Evolutionary conservation across 1,284 basidiomycete species (phyloP).

Genomic region (Pterulicium gracile): DNA sequence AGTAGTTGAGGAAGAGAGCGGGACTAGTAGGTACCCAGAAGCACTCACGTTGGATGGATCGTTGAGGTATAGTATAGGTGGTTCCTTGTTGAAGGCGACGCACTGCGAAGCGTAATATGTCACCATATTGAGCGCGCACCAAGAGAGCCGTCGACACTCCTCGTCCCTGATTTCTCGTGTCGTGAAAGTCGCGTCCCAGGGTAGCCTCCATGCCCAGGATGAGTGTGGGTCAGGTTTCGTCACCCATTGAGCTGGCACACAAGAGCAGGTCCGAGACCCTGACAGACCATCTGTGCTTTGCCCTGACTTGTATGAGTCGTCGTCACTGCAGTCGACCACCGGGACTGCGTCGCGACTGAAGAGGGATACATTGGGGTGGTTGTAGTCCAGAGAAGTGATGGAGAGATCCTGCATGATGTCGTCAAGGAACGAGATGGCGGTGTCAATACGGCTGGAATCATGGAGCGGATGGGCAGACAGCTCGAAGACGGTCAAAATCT

Average conservation of each 20-base stretch:
- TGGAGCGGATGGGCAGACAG: conserved; percentile 59
- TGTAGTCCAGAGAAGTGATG: conserved; percentile 45
- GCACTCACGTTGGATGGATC: conserved; percentile 57
- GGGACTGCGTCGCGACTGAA: conserved; percentile 41
- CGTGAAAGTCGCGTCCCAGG: conserved; percentile 51
- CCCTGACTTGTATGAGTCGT: conserved; percentile 16
- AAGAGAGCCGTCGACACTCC: conserved; percentile 60
- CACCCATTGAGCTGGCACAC: conserved; percentile 30
- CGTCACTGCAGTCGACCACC: conserved; percentile 19
- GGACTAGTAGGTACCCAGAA: no score
- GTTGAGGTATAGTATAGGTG: conserved; percentile 42
- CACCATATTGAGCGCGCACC: conserved; percentile 58
- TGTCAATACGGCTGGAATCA: conserved; percentile 38
- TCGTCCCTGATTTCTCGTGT: conserved; percentile 46
- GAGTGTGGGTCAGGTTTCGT: conserved; percentile 27
- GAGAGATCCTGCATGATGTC: conserved; percentile 43
- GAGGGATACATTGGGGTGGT: conserved; percentile 39
- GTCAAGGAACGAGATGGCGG: conserved; percentile 48
- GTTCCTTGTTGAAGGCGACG: conserved; percentile 47
- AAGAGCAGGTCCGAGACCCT: conserved; percentile 41
- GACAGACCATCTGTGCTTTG: no score
- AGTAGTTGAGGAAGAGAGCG: no score
- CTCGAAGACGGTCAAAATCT: conserved; percentile 70
- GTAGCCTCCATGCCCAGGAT: conserved; percentile 38
- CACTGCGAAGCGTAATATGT: conserved; percentile 57